Conservation (phyloP, 768 basidiomycete species). For the Cystofilobasidium bisporidii region DNA sequence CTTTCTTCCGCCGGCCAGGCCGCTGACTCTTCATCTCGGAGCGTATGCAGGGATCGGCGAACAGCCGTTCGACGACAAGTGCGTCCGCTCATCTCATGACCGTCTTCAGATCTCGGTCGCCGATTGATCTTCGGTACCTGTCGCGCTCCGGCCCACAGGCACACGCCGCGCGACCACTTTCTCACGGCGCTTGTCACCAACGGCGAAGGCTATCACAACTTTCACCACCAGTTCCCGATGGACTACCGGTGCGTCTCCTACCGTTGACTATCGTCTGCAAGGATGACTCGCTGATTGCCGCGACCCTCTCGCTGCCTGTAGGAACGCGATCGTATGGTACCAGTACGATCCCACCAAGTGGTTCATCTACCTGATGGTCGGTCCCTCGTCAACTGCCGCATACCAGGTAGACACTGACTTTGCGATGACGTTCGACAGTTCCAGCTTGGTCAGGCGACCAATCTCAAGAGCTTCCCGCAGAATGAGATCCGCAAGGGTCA, state of each 20-base stretch:
- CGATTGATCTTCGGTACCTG: too few relatives aligned
- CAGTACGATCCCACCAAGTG: constrained; percentile 92
- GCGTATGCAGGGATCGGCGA: constrained; percentile 69
- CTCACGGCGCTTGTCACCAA: constrained; percentile 82
- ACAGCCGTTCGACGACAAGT: constrained; percentile 80
- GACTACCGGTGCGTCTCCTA: constrained; percentile 55
- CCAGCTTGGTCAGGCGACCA: constrained; percentile 59
- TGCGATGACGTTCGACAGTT: too few relatives aligned
- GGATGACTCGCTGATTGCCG: too few relatives aligned
- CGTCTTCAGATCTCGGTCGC: too few relatives aligned
- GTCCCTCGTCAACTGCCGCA: too few relatives aligned
- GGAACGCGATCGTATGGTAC: constrained; percentile 88
- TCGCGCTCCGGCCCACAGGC: constrained; percentile 35
- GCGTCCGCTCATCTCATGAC: too few relatives aligned
- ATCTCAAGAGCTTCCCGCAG: constrained; percentile 73
- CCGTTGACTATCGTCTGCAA: background rate
- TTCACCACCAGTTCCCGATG: constrained; percentile 92
- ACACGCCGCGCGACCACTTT: constrained; percentile 80
- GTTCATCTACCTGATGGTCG: constrained; percentile 68
- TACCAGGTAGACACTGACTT: too few relatives aligned
- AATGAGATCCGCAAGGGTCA: constrained; percentile 87
- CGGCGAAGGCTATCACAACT: constrained; percentile 92
- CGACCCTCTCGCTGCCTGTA: too few relatives aligned
- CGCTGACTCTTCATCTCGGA: too few relatives aligned
- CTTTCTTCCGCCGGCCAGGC: too few relatives aligned